A percentile compares a stretch with the other conserved stretches of the same genome.
phyloP scores from a whole-genome alignment of 176 grass and related monocot species.

The Triticum turgidum region DNA sequence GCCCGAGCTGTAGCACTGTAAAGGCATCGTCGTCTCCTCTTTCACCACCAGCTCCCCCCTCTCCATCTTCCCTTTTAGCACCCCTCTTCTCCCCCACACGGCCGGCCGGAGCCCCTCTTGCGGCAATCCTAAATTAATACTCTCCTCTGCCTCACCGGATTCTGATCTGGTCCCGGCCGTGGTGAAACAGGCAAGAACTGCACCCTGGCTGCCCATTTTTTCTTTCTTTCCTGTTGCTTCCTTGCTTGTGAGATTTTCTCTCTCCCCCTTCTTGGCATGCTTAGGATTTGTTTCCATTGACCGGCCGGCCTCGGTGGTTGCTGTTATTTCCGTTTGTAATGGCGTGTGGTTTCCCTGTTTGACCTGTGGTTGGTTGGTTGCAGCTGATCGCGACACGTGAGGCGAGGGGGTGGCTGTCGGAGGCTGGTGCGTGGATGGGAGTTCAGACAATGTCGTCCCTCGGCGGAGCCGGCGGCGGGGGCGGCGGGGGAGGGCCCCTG shows the following conservation, averaged over 20 bases:
- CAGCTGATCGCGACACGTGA: conserved; percentile 24
- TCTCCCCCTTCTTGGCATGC: conserved; percentile 24
- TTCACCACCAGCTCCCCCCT: neutral
- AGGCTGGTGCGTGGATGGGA: conserved; percentile 46
- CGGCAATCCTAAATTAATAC: conserved; percentile 40
- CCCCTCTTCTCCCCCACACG: neutral
- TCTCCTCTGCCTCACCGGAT: neutral
- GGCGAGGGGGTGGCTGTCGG: neutral
- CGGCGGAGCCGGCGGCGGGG: neutral
- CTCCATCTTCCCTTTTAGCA: neutral
- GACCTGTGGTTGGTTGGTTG: neutral
- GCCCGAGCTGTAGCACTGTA: neutral
- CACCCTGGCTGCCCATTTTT: neutral
- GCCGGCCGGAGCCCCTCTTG: conserved; percentile 2
- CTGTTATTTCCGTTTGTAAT: neutral
- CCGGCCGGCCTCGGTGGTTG: neutral
- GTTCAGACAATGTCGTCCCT: conserved; percentile 75
- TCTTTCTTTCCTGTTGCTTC: neutral
- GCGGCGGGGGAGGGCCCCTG: neutral
- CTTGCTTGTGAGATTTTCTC: conserved; percentile 33
- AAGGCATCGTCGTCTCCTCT: neutral
- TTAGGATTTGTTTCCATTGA: conserved; percentile 30
- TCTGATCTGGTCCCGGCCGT: conserved; percentile 27
- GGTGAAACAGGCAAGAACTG: conserved; percentile 15
- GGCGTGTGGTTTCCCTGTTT: neutral